Percentiles rank a stretch among this genome's conserved stretches.
Conservation (phyloP, 2,329 filamentous ascomycete genomes). For the Botrytis tulipae region DNA sequence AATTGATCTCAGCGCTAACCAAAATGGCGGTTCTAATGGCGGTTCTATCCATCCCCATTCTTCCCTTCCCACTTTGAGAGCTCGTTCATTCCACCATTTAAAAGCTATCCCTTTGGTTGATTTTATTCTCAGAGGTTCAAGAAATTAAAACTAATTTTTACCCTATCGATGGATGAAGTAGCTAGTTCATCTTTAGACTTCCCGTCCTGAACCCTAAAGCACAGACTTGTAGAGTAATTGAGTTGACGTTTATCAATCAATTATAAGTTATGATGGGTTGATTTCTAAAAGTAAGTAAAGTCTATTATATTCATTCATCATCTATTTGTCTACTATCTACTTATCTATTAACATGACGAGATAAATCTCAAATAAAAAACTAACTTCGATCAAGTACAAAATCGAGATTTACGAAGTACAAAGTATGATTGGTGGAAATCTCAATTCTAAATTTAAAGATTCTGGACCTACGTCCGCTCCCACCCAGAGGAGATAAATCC, state of each 20-base stretch:
- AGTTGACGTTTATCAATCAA: neutral
- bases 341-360: neutral
- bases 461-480: neutral
- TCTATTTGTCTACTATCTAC: neutral
- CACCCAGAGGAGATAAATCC: too few species aligned
- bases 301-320: too few species aligned
- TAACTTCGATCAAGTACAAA: neutral
- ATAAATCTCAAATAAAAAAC: neutral
- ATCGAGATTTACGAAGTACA: neutral
- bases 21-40: neutral
- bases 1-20: neutral
- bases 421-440: neutral
- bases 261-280: neutral
- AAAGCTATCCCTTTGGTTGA: neutral
- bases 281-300: neutral
- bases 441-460: neutral
- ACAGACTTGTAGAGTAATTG: neutral
- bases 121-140: neutral
- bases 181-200: neutral
- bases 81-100: neutral
- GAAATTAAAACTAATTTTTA: neutral
- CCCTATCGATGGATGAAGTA: neutral
- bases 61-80: neutral
- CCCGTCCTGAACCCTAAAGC: neutral
- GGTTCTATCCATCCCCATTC: neutral